Conservation (phyloP, 805 yeast species). For the Hanseniaspora occidentalis region DNA sequence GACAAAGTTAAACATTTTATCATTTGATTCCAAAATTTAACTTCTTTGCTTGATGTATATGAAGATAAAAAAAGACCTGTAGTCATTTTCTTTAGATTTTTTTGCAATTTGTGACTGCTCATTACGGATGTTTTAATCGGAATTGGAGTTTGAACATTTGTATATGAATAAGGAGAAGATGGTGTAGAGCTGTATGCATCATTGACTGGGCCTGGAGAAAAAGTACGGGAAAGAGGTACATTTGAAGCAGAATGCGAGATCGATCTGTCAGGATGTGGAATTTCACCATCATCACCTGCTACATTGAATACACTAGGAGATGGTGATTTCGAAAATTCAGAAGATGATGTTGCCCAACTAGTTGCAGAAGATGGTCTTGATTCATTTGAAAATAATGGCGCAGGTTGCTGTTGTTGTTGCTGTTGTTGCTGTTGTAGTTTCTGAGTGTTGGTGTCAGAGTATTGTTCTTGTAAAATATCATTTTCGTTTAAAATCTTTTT, state of each 20-base stretch:
- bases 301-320: too few relatives aligned
- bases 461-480: neutral
- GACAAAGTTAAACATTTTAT: conserved; percentile 2
- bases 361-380: too few relatives aligned
- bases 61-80: neutral
- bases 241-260: too few relatives aligned
- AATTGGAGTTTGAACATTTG: neutral
- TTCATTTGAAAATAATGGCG: too few relatives aligned
- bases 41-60: conserved; percentile 4
- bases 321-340: too few relatives aligned
- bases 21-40: conserved; percentile 4
- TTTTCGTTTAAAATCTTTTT: conserved; percentile 1
- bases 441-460: neutral
- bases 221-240: too few relatives aligned
- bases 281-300: too few relatives aligned
- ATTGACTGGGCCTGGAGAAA: too few relatives aligned
- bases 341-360: too few relatives aligned
- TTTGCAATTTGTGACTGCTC: neutral
- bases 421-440: too few relatives aligned
- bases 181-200: neutral
- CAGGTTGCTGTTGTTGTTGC: too few relatives aligned
- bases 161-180: neutral
- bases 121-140: neutral
- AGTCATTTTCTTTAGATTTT: conserved; percentile 3
- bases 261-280: too few relatives aligned